Base-by-base conservation (phyloP, 2,329 filamentous ascomycete species). In the Sclerotinia nivalis region DNA sequence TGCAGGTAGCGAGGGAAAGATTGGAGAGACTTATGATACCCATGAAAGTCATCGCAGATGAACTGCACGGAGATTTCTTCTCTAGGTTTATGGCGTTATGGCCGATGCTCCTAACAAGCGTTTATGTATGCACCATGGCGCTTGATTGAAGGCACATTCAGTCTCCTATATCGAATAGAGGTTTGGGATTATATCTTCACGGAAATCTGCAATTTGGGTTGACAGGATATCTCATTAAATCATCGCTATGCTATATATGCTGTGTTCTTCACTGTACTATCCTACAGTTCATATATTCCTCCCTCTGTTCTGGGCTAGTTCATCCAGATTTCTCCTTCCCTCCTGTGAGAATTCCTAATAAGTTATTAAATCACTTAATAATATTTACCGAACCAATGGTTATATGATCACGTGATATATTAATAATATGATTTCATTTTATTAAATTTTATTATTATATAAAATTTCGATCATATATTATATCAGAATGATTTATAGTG, bases 11-110 rank as follows among this genome's bases (percentile, higher is more conserved):
- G 9, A 15, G 40, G 47, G n/a, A 25, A 22, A 52, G n/a, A 20
- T 50, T 28, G 47, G 47, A 52, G 12, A 52, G n/a, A 7, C 45
- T 66, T 66, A 55, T 58, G 68, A 69, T 69, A 69, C 67, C 61
- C 68, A 69, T 50, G 60, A 66, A 43, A 65, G 40, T 52, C 40
- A 68, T 68, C 34, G 34, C 47, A 60, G n/a, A 68, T 22, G 13
- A 52, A 61, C 52, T 20, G 47, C 40, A 1, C 8, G 18, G 4
- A 40, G 22, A 6, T 52, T 40, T 25, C 13, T 52, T 59, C 55
- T 40, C 9, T 65, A 52, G 34, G 40, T 8, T 52, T 52, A 28
- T 52, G 61, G 47, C 47, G 34, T 65, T 65, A 28, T 65, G 61
- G 15, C 31, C 15, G 47, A 20, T 52, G 61, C 34, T 40, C 9